Evolutionary conservation across 116 monocot species (phyloP).

Genomic region (Iris pallida): DNA sequence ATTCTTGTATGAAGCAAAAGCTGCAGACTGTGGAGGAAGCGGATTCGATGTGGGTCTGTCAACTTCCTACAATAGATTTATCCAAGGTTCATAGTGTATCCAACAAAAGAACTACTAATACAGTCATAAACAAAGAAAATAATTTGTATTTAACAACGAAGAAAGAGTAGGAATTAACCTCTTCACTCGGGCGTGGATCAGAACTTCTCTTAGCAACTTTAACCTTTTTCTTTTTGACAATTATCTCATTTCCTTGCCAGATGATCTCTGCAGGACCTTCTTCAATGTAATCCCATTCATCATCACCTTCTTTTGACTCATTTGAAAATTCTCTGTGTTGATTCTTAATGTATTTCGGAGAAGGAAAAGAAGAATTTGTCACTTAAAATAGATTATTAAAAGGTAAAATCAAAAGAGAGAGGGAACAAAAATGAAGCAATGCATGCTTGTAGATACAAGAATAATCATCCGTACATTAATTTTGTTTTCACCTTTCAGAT

Average conservation of each 20-base stretch:
- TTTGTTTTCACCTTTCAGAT: too few relatives aligned
- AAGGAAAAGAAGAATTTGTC: neutral
- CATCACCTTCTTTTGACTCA: conserved; percentile 34
- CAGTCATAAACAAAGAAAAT: neutral
- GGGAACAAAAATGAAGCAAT: neutral
- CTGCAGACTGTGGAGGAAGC: conserved; percentile 77
- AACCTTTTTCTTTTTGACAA: conserved; percentile 82
- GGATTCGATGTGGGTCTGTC: conserved; percentile 95
- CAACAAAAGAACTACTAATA: neutral
- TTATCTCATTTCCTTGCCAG: conserved; percentile 94
- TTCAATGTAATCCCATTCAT: conserved; percentile 74
- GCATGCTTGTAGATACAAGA: too few relatives aligned
- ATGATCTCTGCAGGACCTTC: conserved; percentile 93
- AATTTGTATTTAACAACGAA: neutral
- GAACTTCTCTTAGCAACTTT: conserved; percentile 48
- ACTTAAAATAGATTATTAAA: neutral
- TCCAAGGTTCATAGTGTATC: neutral
- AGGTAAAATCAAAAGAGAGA: neutral
- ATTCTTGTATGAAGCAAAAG: conserved; percentile 42
- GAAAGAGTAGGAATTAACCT: conserved; percentile 36
- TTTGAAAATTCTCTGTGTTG: conserved; percentile 19
- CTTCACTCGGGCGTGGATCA: conserved; percentile 20
- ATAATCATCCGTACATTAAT: too few relatives aligned
- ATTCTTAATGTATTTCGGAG: conserved; percentile 1
- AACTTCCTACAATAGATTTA: conserved; percentile 53